phyloP scores from a whole-genome alignment of 257 asterid species.

The Rauvolfia tetraphylla region DNA sequence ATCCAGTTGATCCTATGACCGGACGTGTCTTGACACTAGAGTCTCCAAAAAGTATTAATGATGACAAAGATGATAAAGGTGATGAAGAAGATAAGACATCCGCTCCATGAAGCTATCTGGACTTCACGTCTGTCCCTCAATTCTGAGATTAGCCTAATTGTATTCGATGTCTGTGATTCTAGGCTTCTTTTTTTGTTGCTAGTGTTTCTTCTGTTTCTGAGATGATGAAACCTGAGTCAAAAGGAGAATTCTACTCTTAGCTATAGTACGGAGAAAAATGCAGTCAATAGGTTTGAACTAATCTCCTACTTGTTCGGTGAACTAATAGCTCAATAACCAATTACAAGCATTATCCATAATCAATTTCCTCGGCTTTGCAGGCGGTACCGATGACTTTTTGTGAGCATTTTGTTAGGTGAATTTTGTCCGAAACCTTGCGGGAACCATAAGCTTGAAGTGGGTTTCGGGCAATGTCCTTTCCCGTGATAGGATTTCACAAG shows the following conservation, averaged over 20 bases:
- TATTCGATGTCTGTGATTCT: background rate
- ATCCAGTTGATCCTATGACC: conserved; percentile 75
- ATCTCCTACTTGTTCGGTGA: background rate
- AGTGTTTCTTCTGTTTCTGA: background rate
- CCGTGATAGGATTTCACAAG: too few relatives aligned
- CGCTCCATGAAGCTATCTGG: conserved; percentile 1
- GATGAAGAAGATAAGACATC: conserved; percentile 28
- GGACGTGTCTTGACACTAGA: conserved; percentile 51
- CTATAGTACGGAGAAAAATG: background rate
- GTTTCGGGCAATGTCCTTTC: too few relatives aligned
- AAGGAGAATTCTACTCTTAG: background rate
- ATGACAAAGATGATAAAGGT: conserved; percentile 22
- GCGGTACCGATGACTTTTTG: background rate
- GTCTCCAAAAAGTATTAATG: conserved; percentile 14
- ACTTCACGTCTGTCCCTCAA: background rate
- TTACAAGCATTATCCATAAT: background rate
- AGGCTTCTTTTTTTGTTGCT: background rate
- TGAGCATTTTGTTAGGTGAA: background rate
- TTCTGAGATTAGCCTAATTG: conserved; percentile 1
- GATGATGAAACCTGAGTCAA: background rate
- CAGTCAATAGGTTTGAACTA: background rate
- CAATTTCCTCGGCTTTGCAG: background rate
- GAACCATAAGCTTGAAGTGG: too few relatives aligned
- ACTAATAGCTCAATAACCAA: background rate
- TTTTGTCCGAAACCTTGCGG: too few relatives aligned